Evolutionary conservation across 768 basidiomycete species (phyloP), one percentile per base, ranked within the genome.

Genomic region (Macrolepiota dolichaula): DNA sequence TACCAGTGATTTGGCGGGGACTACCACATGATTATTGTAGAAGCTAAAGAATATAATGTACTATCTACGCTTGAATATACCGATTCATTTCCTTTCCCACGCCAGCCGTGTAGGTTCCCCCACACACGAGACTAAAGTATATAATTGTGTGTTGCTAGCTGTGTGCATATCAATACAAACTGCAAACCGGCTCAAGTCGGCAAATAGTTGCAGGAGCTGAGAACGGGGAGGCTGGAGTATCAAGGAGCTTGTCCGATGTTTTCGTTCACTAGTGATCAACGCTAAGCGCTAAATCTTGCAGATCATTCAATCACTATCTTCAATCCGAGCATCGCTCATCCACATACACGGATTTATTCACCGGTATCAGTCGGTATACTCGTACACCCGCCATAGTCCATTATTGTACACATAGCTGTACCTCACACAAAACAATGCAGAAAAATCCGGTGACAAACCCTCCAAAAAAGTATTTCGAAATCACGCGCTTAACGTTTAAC

Each of bases 401-500:
- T 12, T 49, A 49, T 49, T 22, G 24, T 27, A 49, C 47, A 49
- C 47, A 49, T 4, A 27, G 19, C 13, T 22, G 13, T 27, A 49
- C 24, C 7, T 13, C 19, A 25, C 11, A 49, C 47, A 12, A 49
- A 51, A 51, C 11, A 27, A 27, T 25, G 15, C 13, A 10, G 24
- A 51, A 42, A 32, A 3, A 32, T 32, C 29, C 29, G 29, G 29
- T 32, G 29, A 7, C 7, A 32, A 32, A 32, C 29, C 29, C 4
- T 44, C 12, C 42, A 44, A 44, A 1, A 44, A 44, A 22, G 10
- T n/a, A 3, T 17, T n/a, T 32, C 29, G 29, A 44, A 19, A 22
- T n/a, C 42, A 47, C 22, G 22, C 12, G 19, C 22, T 60, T 22
- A 60, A n/a, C 59, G 59, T 44, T 54, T 60, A 10, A 51, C 32